Percentiles rank a stretch among this genome's conserved stretches.
These are phyloP conservation scores for Sambucus nigra DNA, from an alignment of 129 eudicot genomes.

Conservation along the genomic window DNA sequence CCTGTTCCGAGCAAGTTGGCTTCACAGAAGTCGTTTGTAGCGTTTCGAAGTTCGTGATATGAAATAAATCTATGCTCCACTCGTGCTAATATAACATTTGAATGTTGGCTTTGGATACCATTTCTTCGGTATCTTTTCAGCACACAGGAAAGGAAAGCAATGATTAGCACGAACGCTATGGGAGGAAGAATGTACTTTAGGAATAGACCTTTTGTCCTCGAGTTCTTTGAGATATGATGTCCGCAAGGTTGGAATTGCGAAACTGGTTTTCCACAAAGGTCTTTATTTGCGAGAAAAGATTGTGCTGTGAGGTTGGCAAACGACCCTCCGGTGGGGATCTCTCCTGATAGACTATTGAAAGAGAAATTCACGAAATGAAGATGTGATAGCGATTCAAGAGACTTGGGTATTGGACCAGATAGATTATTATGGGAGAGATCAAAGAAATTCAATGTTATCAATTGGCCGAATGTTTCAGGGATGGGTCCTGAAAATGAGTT, in stretches of 20 bases:
- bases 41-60: not conserved
- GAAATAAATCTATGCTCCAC: not conserved
- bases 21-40: constrained; percentile 7
- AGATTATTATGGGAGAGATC: constrained; percentile 11
- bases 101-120: not conserved
- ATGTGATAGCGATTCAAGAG: constrained; percentile 7
- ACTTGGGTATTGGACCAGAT: constrained; percentile 9
- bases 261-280: constrained; percentile 8
- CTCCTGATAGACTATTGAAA: constrained; percentile 6
- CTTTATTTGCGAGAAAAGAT: constrained; percentile 3
- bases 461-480: constrained; percentile 6
- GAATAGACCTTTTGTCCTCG: not conserved
- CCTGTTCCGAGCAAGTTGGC: constrained; percentile 10
- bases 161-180: not conserved
- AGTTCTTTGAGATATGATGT: not conserved
- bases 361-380: constrained; percentile 7
- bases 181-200: not conserved
- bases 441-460: constrained; percentile 3
- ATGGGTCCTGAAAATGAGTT: constrained; percentile 5
- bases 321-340: constrained; percentile 7
- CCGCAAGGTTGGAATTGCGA: constrained; percentile 1
- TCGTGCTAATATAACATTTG: not conserved
- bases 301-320: constrained; percentile 5
- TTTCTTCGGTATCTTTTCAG: not conserved
- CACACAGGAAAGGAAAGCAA: not conserved